phyloP scores from a whole-genome alignment of 768 basidiomycete genomes.

The Leccinum rimulosum region DNA sequence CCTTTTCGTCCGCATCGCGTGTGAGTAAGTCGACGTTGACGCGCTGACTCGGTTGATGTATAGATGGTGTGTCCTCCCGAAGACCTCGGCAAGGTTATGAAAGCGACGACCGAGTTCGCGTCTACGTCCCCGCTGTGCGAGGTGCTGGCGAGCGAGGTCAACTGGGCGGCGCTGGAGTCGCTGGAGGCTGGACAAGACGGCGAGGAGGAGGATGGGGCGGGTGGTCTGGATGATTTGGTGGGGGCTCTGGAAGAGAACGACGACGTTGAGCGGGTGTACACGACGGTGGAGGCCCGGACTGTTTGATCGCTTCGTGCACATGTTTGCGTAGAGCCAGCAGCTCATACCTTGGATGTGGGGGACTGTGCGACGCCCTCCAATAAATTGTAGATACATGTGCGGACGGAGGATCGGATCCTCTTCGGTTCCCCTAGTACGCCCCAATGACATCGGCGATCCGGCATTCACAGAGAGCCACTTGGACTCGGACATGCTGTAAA shows the following conservation, averaged over 20 bases:
- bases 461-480: background rate
- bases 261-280: slow-evolving; percentile 60
- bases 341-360: slow-evolving; percentile 1
- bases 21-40: background rate
- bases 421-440: background rate
- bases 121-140: slow-evolving; percentile 32
- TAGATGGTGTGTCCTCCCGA: slow-evolving; percentile 48
- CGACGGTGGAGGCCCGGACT: slow-evolving; percentile 40
- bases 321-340: slow-evolving; percentile 11
- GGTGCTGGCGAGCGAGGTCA: slow-evolving; percentile 48
- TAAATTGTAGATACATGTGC: background rate
- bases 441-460: background rate
- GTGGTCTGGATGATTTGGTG: slow-evolving; percentile 43
- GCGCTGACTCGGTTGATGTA: no score
- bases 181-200: slow-evolving; percentile 38
- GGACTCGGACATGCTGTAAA: background rate
- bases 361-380: background rate
- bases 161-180: slow-evolving; percentile 51
- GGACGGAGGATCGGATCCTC: background rate
- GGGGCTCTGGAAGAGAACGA: slow-evolving; percentile 54
- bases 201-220: slow-evolving; percentile 32
- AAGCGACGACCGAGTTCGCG: slow-evolving; percentile 28
- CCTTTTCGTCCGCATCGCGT: background rate
- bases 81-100: slow-evolving; percentile 38
- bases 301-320: slow-evolving; percentile 20